phyloP scores from a whole-genome alignment of 805 yeast species.

The Wickerhamiella nectarea region DNA sequence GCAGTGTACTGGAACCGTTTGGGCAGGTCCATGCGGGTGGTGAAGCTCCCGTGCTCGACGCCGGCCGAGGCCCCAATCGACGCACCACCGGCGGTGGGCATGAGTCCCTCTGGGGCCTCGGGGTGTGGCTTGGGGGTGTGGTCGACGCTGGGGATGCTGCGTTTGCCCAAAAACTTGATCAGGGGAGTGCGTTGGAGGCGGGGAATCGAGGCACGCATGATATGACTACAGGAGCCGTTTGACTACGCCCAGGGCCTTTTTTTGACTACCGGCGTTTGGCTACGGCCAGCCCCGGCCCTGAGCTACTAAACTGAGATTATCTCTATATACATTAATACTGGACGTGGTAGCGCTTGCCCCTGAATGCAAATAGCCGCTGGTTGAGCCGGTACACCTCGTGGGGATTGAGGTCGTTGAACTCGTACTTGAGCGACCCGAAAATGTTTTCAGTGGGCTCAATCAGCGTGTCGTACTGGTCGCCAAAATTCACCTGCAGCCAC shows the following conservation, averaged over 20 bases:
- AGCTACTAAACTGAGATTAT: too few species aligned
- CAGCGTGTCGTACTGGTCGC: constrained; percentile 62
- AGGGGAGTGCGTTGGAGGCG: constrained; percentile 36
- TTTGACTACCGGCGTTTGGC: too few species aligned
- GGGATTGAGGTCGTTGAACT: constrained; percentile 80
- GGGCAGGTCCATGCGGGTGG: constrained; percentile 40
- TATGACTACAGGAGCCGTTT: too few species aligned
- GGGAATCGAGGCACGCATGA: constrained; percentile 23
- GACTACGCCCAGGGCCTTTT: too few species aligned
- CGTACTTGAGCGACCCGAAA: constrained; percentile 86
- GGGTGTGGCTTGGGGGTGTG: constrained; percentile 33
- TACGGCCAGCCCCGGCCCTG: too few species aligned
- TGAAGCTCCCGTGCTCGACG: constrained; percentile 11
- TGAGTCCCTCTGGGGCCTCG: constrained; percentile 28
- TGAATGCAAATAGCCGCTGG: constrained; percentile 75
- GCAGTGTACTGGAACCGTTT: constrained; percentile 54
- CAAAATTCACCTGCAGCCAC: constrained; percentile 52
- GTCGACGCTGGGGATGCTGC: constrained; percentile 29
- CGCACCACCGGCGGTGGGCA: constrained; percentile 20
- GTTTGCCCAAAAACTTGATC: constrained; percentile 80
- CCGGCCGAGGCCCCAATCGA: background rate
- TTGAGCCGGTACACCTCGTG: constrained; percentile 89
- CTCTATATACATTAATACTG: constrained; percentile 10
- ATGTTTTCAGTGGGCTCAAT: constrained; percentile 58
- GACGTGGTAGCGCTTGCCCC: constrained; percentile 93